phyloP scores from a whole-genome alignment of 257 asterid species.

The Echium plantagineum region DNA sequence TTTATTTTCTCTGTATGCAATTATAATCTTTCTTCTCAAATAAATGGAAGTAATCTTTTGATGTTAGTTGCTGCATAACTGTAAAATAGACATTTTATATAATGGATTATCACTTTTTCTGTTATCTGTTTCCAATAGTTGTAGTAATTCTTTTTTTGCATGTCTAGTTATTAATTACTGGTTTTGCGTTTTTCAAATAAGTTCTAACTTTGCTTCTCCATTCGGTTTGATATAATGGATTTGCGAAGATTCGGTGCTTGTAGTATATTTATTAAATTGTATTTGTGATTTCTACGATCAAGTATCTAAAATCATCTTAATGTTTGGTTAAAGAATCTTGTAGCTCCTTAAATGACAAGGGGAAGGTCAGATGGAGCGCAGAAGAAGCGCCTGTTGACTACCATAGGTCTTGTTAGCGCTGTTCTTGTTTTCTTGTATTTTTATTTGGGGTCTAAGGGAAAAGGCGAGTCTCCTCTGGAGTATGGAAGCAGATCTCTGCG shows the following conservation, averaged over 20 bases:
- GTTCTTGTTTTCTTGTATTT: conserved; percentile 51
- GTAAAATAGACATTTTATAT: no score
- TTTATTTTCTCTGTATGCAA: no score
- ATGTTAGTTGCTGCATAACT: no score
- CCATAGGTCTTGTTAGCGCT: conserved; percentile 33
- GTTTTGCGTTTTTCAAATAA: background rate
- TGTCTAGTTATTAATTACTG: background rate
- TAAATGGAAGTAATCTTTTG: no score
- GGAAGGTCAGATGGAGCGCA: conserved; percentile 71
- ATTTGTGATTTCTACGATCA: conserved; percentile 15
- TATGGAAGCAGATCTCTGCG: conserved; percentile 86
- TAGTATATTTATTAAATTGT: conserved; percentile 13
- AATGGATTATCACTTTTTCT: background rate
- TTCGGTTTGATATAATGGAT: conserved; percentile 8
- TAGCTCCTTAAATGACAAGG: conserved; percentile 44
- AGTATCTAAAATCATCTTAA: conserved; percentile 13
- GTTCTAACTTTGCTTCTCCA: background rate
- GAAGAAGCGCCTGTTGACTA: conserved; percentile 57
- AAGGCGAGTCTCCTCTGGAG: conserved; percentile 81
- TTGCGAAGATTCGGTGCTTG: conserved; percentile 13
- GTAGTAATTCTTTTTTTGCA: background rate
- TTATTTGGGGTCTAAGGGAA: conserved; percentile 58
- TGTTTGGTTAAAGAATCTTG: conserved; percentile 10
- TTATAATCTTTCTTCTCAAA: no score
- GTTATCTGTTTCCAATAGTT: background rate